Evolutionary conservation across 352 stramenopile species (phyloP), one percentile per base, ranked within the genome.

Genomic region (Phytophthora pluvialis): DNA sequence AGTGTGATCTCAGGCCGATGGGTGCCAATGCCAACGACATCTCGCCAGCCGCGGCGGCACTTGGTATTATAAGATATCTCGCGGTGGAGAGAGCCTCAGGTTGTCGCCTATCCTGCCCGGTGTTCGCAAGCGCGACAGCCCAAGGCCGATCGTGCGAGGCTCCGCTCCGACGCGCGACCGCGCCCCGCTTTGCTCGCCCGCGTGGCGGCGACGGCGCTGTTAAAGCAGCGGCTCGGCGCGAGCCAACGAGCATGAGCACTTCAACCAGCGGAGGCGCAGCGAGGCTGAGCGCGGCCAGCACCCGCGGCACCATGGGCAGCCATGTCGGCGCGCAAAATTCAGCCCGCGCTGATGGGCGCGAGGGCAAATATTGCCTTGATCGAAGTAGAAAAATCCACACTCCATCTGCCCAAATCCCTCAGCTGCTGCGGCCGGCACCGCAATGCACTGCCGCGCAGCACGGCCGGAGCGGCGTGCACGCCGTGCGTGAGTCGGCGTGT

Each of bases 321-420:
- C n/a, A 16, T 69, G 58, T 68, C 47, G 42, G 50, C 53, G 47
- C n/a, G 43, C 45, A 40, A 28, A 55, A 56, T 56, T 56, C 49
- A 67, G 51, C 33, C 6, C 10, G 18, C 32, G 33, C 13, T 56
- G 54, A 65, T 60, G 62, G 54, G 54, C 62, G 26, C 9, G 31
- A 39, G 1, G 18, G 11, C 26, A 61, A 66, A 66, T 47, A 51
- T 60, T 65, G 28, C 28, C 46, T 40, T 40, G 36, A 47, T 60
- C 39, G 38, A 68, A 68, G 45, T 46, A 52, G 47, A 60, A 65
- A 70, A 65, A 64, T 68, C 60, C 60, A 67, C 51, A 47, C 35
- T 63, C 42, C 59, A 61, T 59, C 59, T 69, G 53, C 60, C 43
- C 33, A 62, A 42, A 39, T 64, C 31, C 12, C 42, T 47, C 60